Evolutionary conservation across 768 basidiomycete species (phyloP), one percentile per base, ranked within the genome.

Genomic region (Lactarius hatsudake): DNA sequence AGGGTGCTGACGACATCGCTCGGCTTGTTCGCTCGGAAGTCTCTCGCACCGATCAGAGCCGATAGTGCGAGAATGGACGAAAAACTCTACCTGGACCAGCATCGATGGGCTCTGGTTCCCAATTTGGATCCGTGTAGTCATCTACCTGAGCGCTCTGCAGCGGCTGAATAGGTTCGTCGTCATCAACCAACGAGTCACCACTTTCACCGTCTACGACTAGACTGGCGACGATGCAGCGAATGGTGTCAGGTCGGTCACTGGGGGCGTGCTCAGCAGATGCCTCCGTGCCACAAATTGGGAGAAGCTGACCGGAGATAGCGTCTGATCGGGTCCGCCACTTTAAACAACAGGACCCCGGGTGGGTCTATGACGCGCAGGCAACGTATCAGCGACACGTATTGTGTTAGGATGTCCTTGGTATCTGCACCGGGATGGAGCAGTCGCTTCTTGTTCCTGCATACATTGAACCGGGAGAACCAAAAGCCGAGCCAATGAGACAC

Each of bases 91-190:
- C 91, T 64, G 94, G 93, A 0, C 96, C 97, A 38, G 97, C 97
- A 76, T 99, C 97, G 63, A 96, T 84, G 0, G 97, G 96, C 74
- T 98, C 96, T 0, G 97, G 97, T 55, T 91, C 88, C 97, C 97
- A 99, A 67, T 92, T 89, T 0, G 92, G 88, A 74, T 99, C 96
- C 1, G 82, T 83, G 73, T 91, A 98, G 69, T 98, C 93, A 70
- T 98, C 96, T 60, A 86, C 82, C 58, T 91, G 88, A 2, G 82
- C 78, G 62, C 88, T 86, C 71, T 93, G 88, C 43, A 94, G 77
- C 17, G 91, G 89, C 67, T 86, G 86, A 56, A 88, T 85, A 0
- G 90, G 86, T 63, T 96, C 94, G 70, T 85, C 91, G 66, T 94
- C 93, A 71, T 96, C 93, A 0, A 92, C 84, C 2, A 96, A 79